These are phyloP conservation scores for Phalaenopsis hybrid DNA, from an alignment of 116 monocot genomes.

Conservation along the genomic window DNA sequence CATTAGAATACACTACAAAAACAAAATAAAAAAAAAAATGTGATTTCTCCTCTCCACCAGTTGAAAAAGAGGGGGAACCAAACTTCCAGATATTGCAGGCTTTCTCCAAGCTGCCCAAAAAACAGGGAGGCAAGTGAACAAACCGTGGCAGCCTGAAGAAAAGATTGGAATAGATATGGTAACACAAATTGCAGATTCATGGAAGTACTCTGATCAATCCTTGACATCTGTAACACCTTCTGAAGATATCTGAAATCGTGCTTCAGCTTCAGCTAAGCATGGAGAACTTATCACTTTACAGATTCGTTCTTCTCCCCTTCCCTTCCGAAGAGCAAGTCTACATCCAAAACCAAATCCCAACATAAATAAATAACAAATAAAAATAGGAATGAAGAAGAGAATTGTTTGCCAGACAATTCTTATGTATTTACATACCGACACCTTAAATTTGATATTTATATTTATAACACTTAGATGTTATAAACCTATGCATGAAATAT, in stretches of 20 bases:
- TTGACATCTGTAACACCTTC: constrained; percentile 93
- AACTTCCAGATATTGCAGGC: background rate
- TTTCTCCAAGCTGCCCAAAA: background rate
- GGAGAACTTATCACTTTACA: constrained; percentile 99
- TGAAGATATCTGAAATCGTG: constrained; percentile 82
- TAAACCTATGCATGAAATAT: no score
- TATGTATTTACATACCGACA: no score
- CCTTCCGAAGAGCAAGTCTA: constrained; percentile 86
- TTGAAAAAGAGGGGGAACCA: background rate
- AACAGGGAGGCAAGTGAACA: background rate
- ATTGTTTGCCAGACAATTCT: no score
- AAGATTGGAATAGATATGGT: background rate
- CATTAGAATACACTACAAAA: background rate
- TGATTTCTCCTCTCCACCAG: background rate
- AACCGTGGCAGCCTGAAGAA: background rate
- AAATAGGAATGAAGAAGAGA: background rate
- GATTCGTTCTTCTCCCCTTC: constrained; percentile 91
- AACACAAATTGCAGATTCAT: background rate
- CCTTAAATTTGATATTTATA: no score
- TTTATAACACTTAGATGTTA: no score
- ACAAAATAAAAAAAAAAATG: background rate
- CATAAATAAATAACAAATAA: background rate
- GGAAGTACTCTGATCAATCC: constrained; percentile 42
- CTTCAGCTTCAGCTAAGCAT: constrained; percentile 95
- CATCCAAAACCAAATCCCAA: background rate